Conservation (phyloP, 2,329 filamentous ascomycete species). For the Diaporthe citri region DNA sequence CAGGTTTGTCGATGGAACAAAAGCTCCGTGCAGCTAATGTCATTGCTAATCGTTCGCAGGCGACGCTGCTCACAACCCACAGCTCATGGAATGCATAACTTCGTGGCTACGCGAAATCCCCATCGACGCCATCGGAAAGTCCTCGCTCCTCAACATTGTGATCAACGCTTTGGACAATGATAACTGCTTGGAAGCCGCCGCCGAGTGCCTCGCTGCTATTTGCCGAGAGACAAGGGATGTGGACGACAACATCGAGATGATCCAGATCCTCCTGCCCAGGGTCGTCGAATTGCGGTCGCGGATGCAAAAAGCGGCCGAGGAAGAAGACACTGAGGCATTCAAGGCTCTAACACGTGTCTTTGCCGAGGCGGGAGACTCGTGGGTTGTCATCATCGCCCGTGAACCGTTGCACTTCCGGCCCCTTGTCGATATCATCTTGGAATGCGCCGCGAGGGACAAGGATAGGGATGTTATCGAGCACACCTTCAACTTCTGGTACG, state of each 20-base stretch:
- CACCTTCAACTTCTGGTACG: constrained; percentile 98
- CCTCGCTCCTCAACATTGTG: constrained; percentile 84
- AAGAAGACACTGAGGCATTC: constrained; percentile 87
- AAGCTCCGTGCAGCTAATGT: not conserved
- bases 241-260: constrained; percentile 86
- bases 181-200: constrained; percentile 84
- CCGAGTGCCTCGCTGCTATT: constrained; percentile 93
- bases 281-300: constrained; percentile 82
- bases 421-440: constrained; percentile 90
- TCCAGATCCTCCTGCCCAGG: constrained; percentile 85
- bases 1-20: constrained; percentile 69
- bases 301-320: constrained; percentile 79
- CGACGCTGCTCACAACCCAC: constrained; percentile 85
- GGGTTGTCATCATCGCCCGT: constrained; percentile 91
- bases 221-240: constrained; percentile 94
- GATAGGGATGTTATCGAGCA: constrained; percentile 92
- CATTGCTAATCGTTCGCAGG: constrained; percentile 60
- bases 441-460: constrained; percentile 88
- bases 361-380: constrained; percentile 91
- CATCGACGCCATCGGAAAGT: constrained; percentile 84
- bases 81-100: constrained; percentile 93
- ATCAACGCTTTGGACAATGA: constrained; percentile 83
- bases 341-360: constrained; percentile 92
- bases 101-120: constrained; percentile 97
- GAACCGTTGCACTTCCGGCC: constrained; percentile 84